A percentile compares a stretch with the other conserved stretches of the same genome.
Conservation (phyloP, 352 stramenopile genomes). For the Pythium dissotocum region DNA sequence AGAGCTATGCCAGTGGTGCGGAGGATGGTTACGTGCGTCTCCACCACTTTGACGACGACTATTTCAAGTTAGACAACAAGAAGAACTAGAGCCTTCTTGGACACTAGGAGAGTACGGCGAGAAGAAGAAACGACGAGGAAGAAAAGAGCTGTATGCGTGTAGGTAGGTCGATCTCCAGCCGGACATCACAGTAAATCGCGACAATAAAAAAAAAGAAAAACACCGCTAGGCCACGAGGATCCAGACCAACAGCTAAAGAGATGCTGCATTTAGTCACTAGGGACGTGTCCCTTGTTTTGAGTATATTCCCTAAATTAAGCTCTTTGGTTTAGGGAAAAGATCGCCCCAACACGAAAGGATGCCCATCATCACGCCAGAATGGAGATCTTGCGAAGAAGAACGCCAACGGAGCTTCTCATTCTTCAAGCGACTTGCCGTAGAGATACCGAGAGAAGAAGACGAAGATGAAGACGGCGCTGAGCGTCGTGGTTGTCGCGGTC, state of each 20-base stretch:
- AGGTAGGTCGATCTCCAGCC: neutral
- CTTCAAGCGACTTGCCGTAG: neutral
- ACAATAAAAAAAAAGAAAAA: neutral
- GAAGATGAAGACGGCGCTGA: neutral
- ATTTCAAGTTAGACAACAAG: constrained; percentile 87
- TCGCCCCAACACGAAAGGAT: neutral
- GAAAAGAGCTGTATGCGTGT: neutral
- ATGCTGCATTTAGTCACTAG: neutral
- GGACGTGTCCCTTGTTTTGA: neutral
- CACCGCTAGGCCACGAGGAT: too few species aligned
- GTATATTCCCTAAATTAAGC: neutral
- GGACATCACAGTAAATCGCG: neutral
- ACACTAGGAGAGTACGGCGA: neutral
- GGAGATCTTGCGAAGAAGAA: too few species aligned
- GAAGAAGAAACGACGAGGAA: neutral
- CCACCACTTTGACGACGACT: constrained; percentile 98
- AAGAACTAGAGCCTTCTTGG: constrained; percentile 19
- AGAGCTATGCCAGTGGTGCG: constrained; percentile 97
- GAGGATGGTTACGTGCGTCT: constrained; percentile 99
- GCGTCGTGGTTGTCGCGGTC: neutral
- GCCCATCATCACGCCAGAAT: neutral
- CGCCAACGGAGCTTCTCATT: neutral
- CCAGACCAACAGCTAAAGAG: too few species aligned
- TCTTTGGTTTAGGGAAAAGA: neutral
- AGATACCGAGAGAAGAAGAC: too few species aligned